Conservation (phyloP, 768 basidiomycete species). For the Mycena vulgaris region DNA sequence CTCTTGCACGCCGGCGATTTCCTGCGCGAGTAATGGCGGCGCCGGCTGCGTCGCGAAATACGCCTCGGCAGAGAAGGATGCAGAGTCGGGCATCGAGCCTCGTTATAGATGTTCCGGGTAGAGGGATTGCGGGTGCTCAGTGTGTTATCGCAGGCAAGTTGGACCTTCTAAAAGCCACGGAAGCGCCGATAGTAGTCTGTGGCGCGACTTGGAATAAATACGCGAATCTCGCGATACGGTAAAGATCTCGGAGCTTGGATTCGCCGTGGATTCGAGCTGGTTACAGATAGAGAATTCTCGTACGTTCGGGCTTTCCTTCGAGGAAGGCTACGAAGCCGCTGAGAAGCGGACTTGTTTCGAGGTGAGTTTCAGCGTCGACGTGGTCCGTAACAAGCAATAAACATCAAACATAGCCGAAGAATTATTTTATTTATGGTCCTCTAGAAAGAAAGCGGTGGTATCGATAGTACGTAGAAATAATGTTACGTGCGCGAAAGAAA, state of each 20-base stretch:
- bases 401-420: no score
- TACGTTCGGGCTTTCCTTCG: no score
- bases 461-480: neutral
- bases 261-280: no score
- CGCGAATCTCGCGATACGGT: neutral
- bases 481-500: neutral
- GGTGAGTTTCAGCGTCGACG: no score
- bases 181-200: neutral
- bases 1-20: slow-evolving; percentile 72
- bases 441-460: neutral
- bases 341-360: neutral
- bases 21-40: slow-evolving; percentile 80
- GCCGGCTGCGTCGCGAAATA: slow-evolving; percentile 93
- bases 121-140: no score
- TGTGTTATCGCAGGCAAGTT: slow-evolving; percentile 6
- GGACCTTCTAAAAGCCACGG: slow-evolving; percentile 10
- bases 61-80: slow-evolving; percentile 84
- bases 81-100: slow-evolving; percentile 16
- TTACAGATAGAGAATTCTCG: no score
- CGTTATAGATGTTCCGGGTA: no score
- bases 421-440: no score
- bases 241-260: no score
- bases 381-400: no score
- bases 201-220: slow-evolving; percentile 5
- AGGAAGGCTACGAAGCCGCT: no score